Conservation (phyloP, 1,139 yeast genomes). For the Pneumocystis canis region DNA sequence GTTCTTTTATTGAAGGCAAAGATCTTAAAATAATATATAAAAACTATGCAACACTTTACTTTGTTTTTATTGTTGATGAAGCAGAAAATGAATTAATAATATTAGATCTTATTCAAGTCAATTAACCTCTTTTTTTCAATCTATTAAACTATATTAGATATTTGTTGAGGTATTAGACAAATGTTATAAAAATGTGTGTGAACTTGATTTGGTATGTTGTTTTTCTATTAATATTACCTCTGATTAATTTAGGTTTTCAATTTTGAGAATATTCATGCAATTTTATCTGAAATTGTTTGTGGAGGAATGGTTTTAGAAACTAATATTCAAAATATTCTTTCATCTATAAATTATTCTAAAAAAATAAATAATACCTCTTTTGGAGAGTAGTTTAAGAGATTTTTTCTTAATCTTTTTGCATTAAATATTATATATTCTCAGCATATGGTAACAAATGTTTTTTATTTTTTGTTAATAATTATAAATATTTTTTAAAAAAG, state of each 20-base stretch:
- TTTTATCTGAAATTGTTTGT: constrained; percentile 71
- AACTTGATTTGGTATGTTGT: constrained; percentile 82
- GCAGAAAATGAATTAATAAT: constrained; percentile 93
- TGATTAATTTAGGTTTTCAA: constrained; percentile 30
- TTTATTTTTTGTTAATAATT: too few relatives aligned
- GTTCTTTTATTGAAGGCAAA: constrained; percentile 43
- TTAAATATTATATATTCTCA: too few relatives aligned
- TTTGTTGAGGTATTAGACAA: constrained; percentile 89
- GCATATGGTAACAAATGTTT: too few relatives aligned
- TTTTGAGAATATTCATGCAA: constrained; percentile 91
- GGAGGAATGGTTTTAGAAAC: constrained; percentile 99
- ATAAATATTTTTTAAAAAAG: too few relatives aligned
- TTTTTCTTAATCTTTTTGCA: too few relatives aligned
- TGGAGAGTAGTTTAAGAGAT: neutral
- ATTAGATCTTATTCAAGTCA: constrained; percentile 71
- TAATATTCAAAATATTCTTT: constrained; percentile 68
- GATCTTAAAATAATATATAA: constrained; percentile 83
- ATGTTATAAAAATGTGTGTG: constrained; percentile 90
- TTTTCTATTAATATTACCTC: constrained; percentile 46
- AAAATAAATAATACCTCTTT: constrained; percentile 2
- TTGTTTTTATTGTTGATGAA: constrained; percentile 88
- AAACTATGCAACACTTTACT: constrained; percentile 86
- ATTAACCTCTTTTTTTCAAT: neutral
- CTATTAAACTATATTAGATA: constrained; percentile 20
- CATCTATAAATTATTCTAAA: constrained; percentile 34